phyloP scores from a whole-genome alignment of 2,329 filamentous ascomycete species.

The Exophiala sp. region DNA sequence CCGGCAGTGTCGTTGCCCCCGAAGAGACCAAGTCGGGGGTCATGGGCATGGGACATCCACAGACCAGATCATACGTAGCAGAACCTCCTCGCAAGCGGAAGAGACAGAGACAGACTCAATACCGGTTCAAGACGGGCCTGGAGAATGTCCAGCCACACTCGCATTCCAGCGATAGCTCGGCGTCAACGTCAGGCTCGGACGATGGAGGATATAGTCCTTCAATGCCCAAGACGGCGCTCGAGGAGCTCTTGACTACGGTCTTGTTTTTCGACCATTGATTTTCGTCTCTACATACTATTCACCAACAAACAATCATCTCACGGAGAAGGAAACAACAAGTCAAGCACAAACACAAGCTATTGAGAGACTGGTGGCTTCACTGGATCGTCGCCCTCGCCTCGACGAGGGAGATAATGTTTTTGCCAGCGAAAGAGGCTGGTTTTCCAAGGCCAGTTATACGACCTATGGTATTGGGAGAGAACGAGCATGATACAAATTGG shows the following conservation, averaged over 20 bases:
- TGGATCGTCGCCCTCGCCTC: no score
- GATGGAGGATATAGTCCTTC: not conserved
- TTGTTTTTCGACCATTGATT: constrained; percentile 23
- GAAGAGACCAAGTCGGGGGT: constrained; percentile 2
- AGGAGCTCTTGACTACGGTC: constrained; percentile 17
- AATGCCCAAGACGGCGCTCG: constrained; percentile 12
- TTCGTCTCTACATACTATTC: no score
- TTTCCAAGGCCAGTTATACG: no score
- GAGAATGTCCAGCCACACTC: constrained; percentile 8
- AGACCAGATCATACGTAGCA: not conserved
- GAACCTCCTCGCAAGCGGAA: constrained; percentile 9
- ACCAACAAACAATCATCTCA: no score
- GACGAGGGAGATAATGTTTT: no score
- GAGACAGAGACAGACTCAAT: constrained; percentile 8
- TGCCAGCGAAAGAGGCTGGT: no score
- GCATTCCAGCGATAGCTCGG: not conserved
- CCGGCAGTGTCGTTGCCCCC: constrained; percentile 9
- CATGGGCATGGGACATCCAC: no score
- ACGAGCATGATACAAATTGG: no score
- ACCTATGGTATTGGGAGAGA: no score
- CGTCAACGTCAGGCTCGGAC: not conserved
- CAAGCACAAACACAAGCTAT: no score
- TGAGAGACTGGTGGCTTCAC: no score
- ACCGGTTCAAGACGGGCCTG: constrained; percentile 15
- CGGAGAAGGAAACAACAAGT: no score